Evolutionary conservation across 1,139 yeast species (phyloP).

Genomic region (Trichomonascaceae sp.): DNA sequence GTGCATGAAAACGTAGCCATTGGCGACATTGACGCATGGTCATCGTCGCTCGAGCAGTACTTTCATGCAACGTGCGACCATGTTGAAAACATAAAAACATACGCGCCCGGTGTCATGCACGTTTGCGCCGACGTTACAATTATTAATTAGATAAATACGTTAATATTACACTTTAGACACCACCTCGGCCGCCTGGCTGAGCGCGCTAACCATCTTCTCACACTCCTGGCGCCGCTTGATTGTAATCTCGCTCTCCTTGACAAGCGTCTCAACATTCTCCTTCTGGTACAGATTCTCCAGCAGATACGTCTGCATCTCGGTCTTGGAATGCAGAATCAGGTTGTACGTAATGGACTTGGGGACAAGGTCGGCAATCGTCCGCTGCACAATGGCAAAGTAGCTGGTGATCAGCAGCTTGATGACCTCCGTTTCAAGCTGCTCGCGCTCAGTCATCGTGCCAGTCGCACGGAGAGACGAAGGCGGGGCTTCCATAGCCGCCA

Average conservation of each 20-base stretch:
- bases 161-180: conserved; percentile 44
- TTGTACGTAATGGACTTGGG: conserved; percentile 94
- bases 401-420: conserved; percentile 83
- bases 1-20: conserved; percentile 64
- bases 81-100: conserved; percentile 58
- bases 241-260: conserved; percentile 85
- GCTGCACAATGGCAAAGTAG: conserved; percentile 81
- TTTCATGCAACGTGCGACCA: conserved; percentile 16
- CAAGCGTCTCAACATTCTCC: conserved; percentile 65
- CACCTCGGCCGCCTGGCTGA: conserved; percentile 80
- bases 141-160: background rate
- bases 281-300: conserved; percentile 78
- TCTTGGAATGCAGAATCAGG: conserved; percentile 59
- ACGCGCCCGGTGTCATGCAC: conserved; percentile 83
- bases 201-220: conserved; percentile 85
- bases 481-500: conserved; percentile 95
- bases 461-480: conserved; percentile 90
- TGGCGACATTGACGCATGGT: conserved; percentile 30
- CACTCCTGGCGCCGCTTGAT: conserved; percentile 93
- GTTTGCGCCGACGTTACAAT: conserved; percentile 41
- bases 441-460: conserved; percentile 91
- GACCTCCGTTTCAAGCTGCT: conserved; percentile 92
- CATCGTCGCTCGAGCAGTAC: background rate
- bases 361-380: conserved; percentile 83
- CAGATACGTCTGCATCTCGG: conserved; percentile 81